Evolutionary conservation across 73 alveolate genomes (phyloP).

Genomic region (Breviolum minutum): DNA sequence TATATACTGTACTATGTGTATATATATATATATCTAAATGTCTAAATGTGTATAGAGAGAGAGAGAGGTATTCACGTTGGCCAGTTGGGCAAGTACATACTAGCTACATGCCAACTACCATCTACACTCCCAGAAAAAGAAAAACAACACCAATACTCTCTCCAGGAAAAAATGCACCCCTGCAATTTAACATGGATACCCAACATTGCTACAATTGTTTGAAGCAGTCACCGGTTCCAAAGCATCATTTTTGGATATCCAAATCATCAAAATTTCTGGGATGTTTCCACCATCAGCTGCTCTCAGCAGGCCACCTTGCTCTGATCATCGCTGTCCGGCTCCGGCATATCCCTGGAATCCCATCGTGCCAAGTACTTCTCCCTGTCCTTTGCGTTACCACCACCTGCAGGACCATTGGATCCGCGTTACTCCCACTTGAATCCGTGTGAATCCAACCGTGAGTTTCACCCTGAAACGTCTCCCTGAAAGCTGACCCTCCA

Average conservation of each 20-base stretch:
- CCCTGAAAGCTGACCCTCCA: background rate
- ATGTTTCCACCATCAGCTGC: background rate
- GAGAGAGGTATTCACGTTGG: too few relatives aligned
- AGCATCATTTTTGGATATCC: background rate
- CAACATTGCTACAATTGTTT: too few relatives aligned
- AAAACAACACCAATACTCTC: too few relatives aligned
- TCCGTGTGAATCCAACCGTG: background rate
- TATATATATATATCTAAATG: too few relatives aligned
- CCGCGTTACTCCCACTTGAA: background rate
- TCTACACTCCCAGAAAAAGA: too few relatives aligned
- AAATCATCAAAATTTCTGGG: background rate
- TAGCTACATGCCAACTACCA: too few relatives aligned
- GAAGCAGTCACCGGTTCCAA: too few relatives aligned
- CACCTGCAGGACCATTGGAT: background rate
- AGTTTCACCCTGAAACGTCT: background rate
- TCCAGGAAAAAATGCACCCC: too few relatives aligned
- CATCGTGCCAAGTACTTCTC: constrained; percentile 96
- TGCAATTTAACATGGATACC: too few relatives aligned
- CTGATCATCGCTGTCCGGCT: constrained; percentile 96
- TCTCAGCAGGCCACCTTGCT: constrained; percentile 54
- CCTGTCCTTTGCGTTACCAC: constrained; percentile 81
- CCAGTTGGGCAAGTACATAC: too few relatives aligned
- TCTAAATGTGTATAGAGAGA: too few relatives aligned
- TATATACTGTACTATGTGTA: too few relatives aligned
- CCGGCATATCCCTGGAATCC: constrained; percentile 95